A percentile compares a stretch with the other conserved stretches of the same genome.
Conservation (phyloP, 345 rosid species). For the Leavenworthia alabamica region DNA sequence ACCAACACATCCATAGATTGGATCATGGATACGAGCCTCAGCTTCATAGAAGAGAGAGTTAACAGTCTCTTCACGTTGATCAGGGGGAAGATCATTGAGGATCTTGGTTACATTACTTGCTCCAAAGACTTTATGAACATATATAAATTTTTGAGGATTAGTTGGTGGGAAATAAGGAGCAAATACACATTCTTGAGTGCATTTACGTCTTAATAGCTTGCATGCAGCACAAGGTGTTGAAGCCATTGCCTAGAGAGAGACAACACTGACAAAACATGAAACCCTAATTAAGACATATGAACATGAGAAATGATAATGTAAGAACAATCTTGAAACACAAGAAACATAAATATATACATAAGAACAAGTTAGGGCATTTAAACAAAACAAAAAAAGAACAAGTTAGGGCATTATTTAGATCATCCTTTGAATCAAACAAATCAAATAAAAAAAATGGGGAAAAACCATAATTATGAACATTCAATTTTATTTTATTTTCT, state of each 20-base stretch:
- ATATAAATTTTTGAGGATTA: constrained; percentile 55
- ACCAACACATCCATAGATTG: constrained; percentile 82
- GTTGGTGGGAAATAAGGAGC: constrained; percentile 84
- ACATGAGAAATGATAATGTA: background rate
- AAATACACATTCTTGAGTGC: constrained; percentile 74
- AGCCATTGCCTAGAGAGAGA: constrained; percentile 37
- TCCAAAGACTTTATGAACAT: constrained; percentile 58
- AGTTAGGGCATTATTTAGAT: background rate
- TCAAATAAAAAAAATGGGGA: background rate
- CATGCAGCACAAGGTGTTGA: constrained; percentile 83
- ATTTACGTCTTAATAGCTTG: constrained; percentile 62
- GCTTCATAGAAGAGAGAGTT: constrained; percentile 75
- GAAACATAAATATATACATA: background rate
- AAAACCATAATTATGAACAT: background rate
- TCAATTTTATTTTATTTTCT: too few species aligned
- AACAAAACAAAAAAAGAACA: constrained; percentile 3
- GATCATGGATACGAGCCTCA: constrained; percentile 76
- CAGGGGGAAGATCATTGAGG: constrained; percentile 47
- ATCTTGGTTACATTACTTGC: constrained; percentile 75
- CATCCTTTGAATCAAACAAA: background rate
- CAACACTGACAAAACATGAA: background rate
- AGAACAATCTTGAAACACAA: background rate
- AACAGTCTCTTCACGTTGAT: constrained; percentile 68
- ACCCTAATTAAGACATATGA: background rate
- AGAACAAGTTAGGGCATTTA: background rate